Percentiles rank a stretch among this genome's conserved stretches.
Conservation (phyloP, 306 rosid genomes). For the Erythrophleum fordii region DNA sequence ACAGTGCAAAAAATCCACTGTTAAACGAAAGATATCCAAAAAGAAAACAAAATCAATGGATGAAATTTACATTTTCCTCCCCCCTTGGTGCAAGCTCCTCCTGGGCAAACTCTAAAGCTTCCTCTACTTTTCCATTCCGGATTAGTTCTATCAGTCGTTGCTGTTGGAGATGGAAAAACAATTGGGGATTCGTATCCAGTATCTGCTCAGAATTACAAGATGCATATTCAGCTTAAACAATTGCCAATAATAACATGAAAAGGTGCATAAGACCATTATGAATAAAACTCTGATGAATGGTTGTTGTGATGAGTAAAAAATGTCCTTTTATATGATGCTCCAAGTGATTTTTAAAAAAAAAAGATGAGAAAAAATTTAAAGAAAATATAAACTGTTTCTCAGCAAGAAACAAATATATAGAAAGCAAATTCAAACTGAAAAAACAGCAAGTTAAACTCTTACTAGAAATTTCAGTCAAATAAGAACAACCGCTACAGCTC, state of each 20-base stretch:
- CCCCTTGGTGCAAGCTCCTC: slow-evolving; percentile 99
- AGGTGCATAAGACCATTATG: not conserved
- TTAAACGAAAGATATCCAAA: slow-evolving; percentile 2
- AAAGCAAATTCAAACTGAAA: not conserved
- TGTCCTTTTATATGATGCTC: not conserved
- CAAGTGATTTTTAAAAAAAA: not conserved
- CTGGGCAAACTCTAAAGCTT: slow-evolving; percentile 97
- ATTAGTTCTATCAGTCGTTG: slow-evolving; percentile 93
- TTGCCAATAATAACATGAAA: not conserved
- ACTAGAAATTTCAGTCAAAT: not conserved
- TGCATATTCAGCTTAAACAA: not conserved
- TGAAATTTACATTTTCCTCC: slow-evolving; percentile 85
- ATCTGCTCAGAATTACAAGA: slow-evolving; percentile 67
- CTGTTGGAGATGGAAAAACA: slow-evolving; percentile 98
- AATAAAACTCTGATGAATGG: not conserved
- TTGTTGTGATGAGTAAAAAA: not conserved
- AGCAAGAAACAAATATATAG: not conserved
- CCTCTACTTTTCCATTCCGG: slow-evolving; percentile 91
- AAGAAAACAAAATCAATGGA: not conserved
- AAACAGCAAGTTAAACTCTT: not conserved
- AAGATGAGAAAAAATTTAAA: not conserved
- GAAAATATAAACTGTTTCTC: not conserved
- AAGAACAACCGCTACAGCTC: not conserved
- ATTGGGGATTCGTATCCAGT: slow-evolving; percentile 94
- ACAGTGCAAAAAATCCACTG: not conserved